These are phyloP conservation scores for Phytopythium delawarense DNA, from an alignment of 352 stramenopile species.

Conservation along the genomic window DNA sequence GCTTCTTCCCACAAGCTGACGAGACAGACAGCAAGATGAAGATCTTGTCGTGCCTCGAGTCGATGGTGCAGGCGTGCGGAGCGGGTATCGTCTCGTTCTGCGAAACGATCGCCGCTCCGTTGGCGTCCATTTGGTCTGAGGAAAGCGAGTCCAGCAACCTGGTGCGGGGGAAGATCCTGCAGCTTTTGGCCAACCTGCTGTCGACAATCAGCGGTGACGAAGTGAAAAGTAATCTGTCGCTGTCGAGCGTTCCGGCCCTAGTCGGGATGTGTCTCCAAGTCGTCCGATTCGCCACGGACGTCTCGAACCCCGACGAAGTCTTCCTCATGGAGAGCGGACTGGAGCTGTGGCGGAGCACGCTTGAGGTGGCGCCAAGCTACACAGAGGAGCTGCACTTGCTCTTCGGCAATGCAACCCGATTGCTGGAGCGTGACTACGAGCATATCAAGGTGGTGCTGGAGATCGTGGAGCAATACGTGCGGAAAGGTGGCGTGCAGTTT, in stretches of 20 bases:
- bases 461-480: conserved; percentile 65
- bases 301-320: conserved; percentile 77
- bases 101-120: conserved; percentile 60
- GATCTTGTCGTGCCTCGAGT: conserved; percentile 64
- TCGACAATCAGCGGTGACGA: conserved; percentile 45
- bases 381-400: conserved; percentile 62
- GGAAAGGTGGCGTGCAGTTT: conserved; percentile 48
- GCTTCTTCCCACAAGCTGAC: conserved; percentile 57
- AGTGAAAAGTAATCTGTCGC: conserved; percentile 7
- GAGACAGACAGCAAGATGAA: conserved; percentile 82
- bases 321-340: conserved; percentile 84
- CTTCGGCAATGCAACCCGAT: conserved; percentile 52
- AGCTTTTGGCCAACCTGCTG: conserved; percentile 68
- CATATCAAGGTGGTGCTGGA: conserved; percentile 55
- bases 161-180: conserved; percentile 77
- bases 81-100: conserved; percentile 38
- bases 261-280: conserved; percentile 71
- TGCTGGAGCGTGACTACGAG: conserved; percentile 80
- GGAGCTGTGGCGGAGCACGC: conserved; percentile 61
- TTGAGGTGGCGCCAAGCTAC: conserved; percentile 49
- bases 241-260: conserved; percentile 28
- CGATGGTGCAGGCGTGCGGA: conserved; percentile 64
- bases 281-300: conserved; percentile 65
- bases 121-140: conserved; percentile 68
- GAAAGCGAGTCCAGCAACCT: conserved; percentile 76